Base-by-base conservation (phyloP, 441 rosid genomes). In the Euphorbia schlechtendalii region DNA sequence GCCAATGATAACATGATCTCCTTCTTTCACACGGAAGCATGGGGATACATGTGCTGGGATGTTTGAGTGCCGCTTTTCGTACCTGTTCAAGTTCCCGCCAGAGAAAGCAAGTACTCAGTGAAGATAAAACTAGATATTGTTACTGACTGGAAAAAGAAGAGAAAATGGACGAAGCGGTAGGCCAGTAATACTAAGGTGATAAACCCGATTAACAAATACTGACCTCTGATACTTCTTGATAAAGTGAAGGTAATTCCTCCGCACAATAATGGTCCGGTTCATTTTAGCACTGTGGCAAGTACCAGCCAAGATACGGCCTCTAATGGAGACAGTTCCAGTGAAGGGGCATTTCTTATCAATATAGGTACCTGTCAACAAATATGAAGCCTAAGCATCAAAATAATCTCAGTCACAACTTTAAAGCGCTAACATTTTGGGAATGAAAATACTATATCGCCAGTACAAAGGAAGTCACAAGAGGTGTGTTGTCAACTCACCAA, bases 201-300 rank as follows among this genome's bases (percentile, higher is more conserved):
- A 32, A 32, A 32, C 3, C 2, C 6, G 34, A 32, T 32, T 32
- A 32, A 32, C 0, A 20, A 51, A 3, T 6, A 38, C 74, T 13
- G n/a, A 68, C 97, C 97, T 83, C 58, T 90, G 96, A 69, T 88
- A 90, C 75, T 90, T 90, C 80, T 84, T 90, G 22, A 90, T 85
- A 64, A 70, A 90, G 69, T 90, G 93, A 58, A 90, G 89, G 22
- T 88, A 84, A 58, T 90, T 85, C 65, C 96, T 77, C 6, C 90
- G 78, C 3, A 90, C 96, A 52, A 88, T 81, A 59, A 90, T 90
- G 59, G 96, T 90, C 68, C 91, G 78, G 62, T 67, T 76, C 97
- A 90, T 90, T 72, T 88, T 90, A 4, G 93, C 96, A 68, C 88
- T 84, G 75, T 90, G 97, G 74, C 96, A 90, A 46, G 87, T 84